Base-by-base conservation (phyloP, 257 asterid genomes). In the Nicotiana knightiana region DNA sequence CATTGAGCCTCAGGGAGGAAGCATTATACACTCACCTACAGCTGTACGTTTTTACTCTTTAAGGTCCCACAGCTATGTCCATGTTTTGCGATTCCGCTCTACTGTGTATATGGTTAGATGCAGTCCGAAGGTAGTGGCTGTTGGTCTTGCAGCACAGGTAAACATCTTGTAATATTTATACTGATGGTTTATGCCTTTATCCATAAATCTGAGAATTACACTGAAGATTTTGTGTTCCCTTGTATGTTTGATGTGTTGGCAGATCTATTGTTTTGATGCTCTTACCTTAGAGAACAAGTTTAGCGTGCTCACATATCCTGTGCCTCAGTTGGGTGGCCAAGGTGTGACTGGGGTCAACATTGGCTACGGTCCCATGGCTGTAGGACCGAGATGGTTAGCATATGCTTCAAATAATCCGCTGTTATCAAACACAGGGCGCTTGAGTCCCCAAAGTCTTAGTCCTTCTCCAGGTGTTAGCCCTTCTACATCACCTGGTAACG, bases 381-480 rank as follows among this genome's bases (percentile, higher is more conserved):
- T 89, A 13, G 91, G 91, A 28, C 87, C 90, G 6, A 85, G 91
- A 66, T 89, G 91, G 91, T 77, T 89, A 83, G 91, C 91, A 24
- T 89, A 87, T 87, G 85, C 91, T 84, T 87, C 91, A 66, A 89
- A 87, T 66, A 87, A 87, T 77, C 88, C 89, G 9, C 53, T 89
- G 79, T 48, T 82, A 62, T 85, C 90, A 48, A 89, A 87, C 58
- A 81, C 86, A 5, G 90, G 91, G 12, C 87, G 90, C 66, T 85
- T 89, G 73, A 89, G 91, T 87, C 91, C 91, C 78, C 91, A 85
- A 71, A 89, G 89, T 82, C 85, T 87, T 51, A 89, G 89, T 79
- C 90, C 91, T 58, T 89, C 91, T 80, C 91, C 90, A 6, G 91
- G 91, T 65, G 89, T 89, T 77, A 89, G 91, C 87, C 91, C 91